Evolutionary conservation across 768 basidiomycete species (phyloP), one percentile per base, ranked within the genome.

Genomic region (Hypholoma fasciculare): DNA sequence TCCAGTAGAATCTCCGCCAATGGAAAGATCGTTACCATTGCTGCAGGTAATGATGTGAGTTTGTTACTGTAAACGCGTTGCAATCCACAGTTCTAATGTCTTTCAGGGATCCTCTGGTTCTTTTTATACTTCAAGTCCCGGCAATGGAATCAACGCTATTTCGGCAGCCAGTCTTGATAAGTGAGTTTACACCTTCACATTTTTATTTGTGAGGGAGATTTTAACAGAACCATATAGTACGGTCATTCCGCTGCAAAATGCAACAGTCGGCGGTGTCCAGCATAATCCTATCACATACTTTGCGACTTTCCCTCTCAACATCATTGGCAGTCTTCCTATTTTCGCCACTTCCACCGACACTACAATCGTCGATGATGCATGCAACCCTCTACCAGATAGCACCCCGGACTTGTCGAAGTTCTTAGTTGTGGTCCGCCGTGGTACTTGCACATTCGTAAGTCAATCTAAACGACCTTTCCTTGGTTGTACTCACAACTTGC

Each of bases 21-120:
- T 23, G 88, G 89, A 6, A 84, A 78, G 63, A 76, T 87, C 48
- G 82, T 90, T 40, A 85, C 83, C 11, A 82, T 86, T 38, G 80
- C 86, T 30, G 85, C 85, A 9, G 88, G 87, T 44, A 83, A 85
- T 57, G 71, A 74, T 52, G 76, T 52, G 17, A 34, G 30, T 34
- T 34, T 9, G 57, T 82, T 79, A n/a, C 13, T 16, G 3, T 6
- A 16, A 42, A 14, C 69, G 84, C 7, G 82, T 6, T 34, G 30
- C 30, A 6, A 82, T 17, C 52, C 39, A 20, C 26, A 48, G 2
- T 42, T 56, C 49, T 34, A 34, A 20, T 5, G 43, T 42, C 23
- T 2, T 8, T 7, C 12, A 13, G 77, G 85, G 84, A 17, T 66
- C 75, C 11, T 75, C 77, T 20, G 88, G 88, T 14, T 76, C 84